Conservation (phyloP, 345 rosid species). For the Citrus mangshanensis region DNA sequence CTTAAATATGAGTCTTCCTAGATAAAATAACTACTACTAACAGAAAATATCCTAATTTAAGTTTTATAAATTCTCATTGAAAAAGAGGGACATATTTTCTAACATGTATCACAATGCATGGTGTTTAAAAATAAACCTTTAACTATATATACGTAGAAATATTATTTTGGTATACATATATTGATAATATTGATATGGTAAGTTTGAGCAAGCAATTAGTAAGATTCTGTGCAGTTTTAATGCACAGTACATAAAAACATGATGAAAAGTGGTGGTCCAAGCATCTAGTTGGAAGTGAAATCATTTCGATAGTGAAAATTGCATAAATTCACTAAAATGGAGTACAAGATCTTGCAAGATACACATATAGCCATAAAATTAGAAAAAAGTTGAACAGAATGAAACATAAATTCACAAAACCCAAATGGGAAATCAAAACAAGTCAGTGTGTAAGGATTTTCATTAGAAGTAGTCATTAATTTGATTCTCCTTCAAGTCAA, state of each 20-base stretch:
- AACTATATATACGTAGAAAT: no score
- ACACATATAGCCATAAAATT: neutral
- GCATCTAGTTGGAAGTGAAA: constrained; percentile 34
- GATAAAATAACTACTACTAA: no score
- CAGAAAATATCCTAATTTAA: no score
- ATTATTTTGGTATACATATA: no score
- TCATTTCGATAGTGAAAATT: constrained; percentile 30
- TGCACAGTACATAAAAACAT: constrained; percentile 25
- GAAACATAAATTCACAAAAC: neutral
- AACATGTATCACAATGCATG: no score
- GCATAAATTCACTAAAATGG: constrained; percentile 4
- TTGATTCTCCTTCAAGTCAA: constrained; percentile 3
- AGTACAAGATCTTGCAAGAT: neutral
- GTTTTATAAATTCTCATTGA: no score
- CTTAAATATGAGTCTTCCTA: no score
- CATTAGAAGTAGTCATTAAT: constrained; percentile 13
- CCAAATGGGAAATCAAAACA: neutral
- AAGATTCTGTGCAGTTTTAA: constrained; percentile 23
- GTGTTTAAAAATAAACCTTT: no score
- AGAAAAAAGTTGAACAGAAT: neutral
- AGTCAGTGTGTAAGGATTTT: constrained; percentile 3
- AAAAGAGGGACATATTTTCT: no score
- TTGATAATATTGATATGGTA: neutral
- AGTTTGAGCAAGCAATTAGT: constrained; percentile 24
- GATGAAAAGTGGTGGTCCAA: constrained; percentile 49